Percentiles rank a stretch among this genome's conserved stretches.
Evolutionary conservation across 768 basidiomycete genomes (phyloP).

Genomic region (Gyrodon lividus): DNA sequence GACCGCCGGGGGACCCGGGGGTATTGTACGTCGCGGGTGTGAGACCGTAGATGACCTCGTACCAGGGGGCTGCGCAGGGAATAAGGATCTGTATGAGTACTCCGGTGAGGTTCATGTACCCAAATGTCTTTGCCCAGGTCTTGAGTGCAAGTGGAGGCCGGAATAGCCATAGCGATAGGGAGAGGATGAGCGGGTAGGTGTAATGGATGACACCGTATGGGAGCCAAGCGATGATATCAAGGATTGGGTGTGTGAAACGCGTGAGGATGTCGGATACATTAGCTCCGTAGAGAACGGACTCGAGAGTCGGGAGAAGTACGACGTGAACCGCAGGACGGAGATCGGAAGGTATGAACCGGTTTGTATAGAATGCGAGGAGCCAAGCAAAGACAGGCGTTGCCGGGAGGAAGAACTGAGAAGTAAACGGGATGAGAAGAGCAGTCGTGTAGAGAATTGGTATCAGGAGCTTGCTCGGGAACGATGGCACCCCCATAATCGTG

Average conservation of each 20-base stretch:
- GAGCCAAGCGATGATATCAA: constrained; percentile 94
- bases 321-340: constrained; percentile 87
- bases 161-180: constrained; percentile 86
- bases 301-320: constrained; percentile 89
- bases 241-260: constrained; percentile 85
- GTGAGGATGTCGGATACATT: constrained; percentile 98
- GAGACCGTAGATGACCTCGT: constrained; percentile 94
- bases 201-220: constrained; percentile 98
- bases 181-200: constrained; percentile 80
- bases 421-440: constrained; percentile 78
- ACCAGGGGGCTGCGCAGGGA: constrained; percentile 96
- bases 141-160: constrained; percentile 76
- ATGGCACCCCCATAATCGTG: constrained; percentile 64
- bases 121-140: constrained; percentile 84
- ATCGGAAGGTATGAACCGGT: constrained; percentile 75
- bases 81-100: constrained; percentile 86
- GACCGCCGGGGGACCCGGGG: constrained; percentile 90
- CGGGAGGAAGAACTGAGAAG: constrained; percentile 87
- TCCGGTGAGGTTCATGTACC: constrained; percentile 88
- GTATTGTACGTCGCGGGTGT: constrained; percentile 93
- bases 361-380: constrained; percentile 84
- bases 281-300: constrained; percentile 93
- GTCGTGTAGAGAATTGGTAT: constrained; percentile 72
- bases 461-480: constrained; percentile 69
- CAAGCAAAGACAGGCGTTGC: constrained; percentile 86